phyloP scores from a whole-genome alignment of 1,284 basidiomycete genomes.

The Nidula niveotomentosa region DNA sequence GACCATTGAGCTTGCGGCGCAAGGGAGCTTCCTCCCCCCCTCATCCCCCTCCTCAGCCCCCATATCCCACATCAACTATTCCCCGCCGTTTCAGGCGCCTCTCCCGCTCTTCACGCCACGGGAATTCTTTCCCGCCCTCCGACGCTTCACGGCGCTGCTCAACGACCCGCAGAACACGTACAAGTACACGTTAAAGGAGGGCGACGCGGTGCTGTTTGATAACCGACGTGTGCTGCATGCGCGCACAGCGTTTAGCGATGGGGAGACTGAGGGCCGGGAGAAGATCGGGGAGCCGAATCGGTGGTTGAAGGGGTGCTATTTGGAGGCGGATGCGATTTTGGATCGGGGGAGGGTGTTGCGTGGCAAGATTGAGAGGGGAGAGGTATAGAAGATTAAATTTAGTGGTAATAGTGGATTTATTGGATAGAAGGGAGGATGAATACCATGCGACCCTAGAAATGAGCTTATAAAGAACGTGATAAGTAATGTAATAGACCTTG shows the following conservation, averaged over 20 bases:
- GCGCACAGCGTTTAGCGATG: constrained; percentile 73
- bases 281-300: constrained; percentile 54
- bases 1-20: constrained; percentile 66
- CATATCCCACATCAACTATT: constrained; percentile 83
- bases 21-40: constrained; percentile 9
- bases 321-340: constrained; percentile 78
- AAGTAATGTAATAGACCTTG: no score
- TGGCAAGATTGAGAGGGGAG: not conserved
- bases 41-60: constrained; percentile 13
- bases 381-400: not conserved
- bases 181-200: constrained; percentile 75
- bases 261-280: constrained; percentile 13
- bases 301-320: constrained; percentile 88
- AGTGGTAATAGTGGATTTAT: not conserved
- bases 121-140: constrained; percentile 68
- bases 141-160: constrained; percentile 61
- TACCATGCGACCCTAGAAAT: no score
- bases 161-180: constrained; percentile 57
- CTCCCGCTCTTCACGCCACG: constrained; percentile 51
- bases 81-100: constrained; percentile 94
- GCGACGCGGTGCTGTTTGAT: constrained; percentile 91
- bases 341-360: constrained; percentile 43
- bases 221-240: constrained; percentile 94
- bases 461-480: no score
- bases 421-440: no score